Conservation (phyloP, 306 rosid genomes). For the Luffa aegyptiaca region DNA sequence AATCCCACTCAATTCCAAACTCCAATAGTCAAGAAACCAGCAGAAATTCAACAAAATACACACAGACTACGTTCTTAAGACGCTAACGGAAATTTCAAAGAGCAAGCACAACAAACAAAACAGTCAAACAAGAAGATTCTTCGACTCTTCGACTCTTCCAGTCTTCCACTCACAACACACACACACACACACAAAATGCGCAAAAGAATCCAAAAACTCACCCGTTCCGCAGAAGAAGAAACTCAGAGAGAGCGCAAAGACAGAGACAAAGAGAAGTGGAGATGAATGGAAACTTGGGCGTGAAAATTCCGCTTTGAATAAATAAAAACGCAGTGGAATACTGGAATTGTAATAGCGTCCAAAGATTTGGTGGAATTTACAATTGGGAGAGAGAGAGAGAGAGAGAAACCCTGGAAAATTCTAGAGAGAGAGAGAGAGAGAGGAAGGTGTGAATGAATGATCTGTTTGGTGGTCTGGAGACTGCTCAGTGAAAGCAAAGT, state of each 20-base stretch:
- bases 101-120: background rate
- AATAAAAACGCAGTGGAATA: background rate
- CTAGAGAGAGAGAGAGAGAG: conserved; percentile 7
- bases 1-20: background rate
- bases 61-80: background rate
- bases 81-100: background rate
- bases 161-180: background rate
- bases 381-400: background rate
- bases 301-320: conserved; percentile 18
- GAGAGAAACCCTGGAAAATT: conserved; percentile 9
- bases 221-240: background rate
- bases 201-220: background rate
- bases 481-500: background rate
- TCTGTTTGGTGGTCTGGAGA: conserved; percentile 21
- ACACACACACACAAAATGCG: background rate
- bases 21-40: background rate
- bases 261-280: background rate
- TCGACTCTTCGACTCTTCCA: background rate
- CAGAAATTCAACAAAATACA: background rate
- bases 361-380: conserved; percentile 7
- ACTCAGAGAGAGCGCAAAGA: background rate
- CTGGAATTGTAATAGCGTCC: background rate
- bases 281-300: conserved; percentile 9
- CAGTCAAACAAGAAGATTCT: background rate
- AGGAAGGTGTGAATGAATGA: background rate